phyloP scores from a whole-genome alignment of 2,329 filamentous ascomycete genomes.

The Lasiodiplodia sp. region DNA sequence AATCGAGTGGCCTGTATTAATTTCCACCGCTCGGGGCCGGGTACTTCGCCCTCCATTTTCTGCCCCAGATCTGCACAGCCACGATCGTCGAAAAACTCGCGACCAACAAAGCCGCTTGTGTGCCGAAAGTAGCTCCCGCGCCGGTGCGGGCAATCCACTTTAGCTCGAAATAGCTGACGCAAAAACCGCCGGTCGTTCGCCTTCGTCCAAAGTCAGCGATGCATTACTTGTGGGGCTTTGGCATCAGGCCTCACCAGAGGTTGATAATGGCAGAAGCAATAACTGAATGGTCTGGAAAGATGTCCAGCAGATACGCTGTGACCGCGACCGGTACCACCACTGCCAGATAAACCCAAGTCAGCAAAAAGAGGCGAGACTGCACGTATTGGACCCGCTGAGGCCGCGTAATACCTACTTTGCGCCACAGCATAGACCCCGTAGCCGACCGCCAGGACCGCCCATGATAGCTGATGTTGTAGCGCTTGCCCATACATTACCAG shows the following conservation, averaged over 20 bases:
- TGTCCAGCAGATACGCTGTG: slow-evolving; percentile 45
- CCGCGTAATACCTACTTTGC: slow-evolving; percentile 21
- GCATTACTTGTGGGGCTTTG: neutral
- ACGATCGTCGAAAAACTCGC: slow-evolving; percentile 29
- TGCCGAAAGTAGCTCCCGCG: slow-evolving; percentile 43
- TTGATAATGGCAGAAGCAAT: slow-evolving; percentile 44
- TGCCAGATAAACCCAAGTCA: neutral
- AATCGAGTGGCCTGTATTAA: neutral
- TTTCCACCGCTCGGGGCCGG: neutral
- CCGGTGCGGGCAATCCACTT: slow-evolving; percentile 43
- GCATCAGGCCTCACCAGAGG: slow-evolving; percentile 30
- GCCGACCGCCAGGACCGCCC: slow-evolving; percentile 42
- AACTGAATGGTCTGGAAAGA: slow-evolving; percentile 42
- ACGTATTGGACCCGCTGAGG: neutral
- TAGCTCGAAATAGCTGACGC: slow-evolving; percentile 45
- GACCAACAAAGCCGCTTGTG: slow-evolving; percentile 44
- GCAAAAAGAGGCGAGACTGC: slow-evolving; percentile 1
- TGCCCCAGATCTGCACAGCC: slow-evolving; percentile 17
- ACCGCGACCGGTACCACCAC: slow-evolving; percentile 33
- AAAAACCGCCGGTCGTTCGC: slow-evolving; percentile 43
- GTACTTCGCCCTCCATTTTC: slow-evolving; percentile 10
- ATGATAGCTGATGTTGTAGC: slow-evolving; percentile 42
- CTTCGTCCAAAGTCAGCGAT: slow-evolving; percentile 29
- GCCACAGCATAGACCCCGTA: slow-evolving; percentile 38
- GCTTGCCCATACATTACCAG: slow-evolving; percentile 44